phyloP scores from a whole-genome alignment of 164 flowering plant genomes.

The Echeveria elegans region DNA sequence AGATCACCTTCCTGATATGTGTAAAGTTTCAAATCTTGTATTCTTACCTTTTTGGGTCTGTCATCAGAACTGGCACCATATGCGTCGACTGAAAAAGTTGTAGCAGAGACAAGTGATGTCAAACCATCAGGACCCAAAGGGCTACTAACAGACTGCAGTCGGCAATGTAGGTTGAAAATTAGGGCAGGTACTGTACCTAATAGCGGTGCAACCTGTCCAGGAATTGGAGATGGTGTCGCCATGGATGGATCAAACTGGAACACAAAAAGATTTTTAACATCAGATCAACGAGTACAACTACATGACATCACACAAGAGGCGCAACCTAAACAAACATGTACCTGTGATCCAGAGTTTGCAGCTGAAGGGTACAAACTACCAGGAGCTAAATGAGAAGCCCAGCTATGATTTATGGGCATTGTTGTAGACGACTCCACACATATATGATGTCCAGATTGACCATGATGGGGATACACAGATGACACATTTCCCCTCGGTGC shows the following conservation, averaged over 20 bases:
- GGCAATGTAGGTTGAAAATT: slow-evolving; percentile 36
- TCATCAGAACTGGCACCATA: slow-evolving; percentile 49
- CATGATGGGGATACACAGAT: slow-evolving; percentile 35
- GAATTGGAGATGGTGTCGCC: slow-evolving; percentile 29
- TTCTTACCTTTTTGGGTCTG: slow-evolving; percentile 80
- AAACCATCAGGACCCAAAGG: slow-evolving; percentile 39
- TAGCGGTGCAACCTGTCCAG: slow-evolving; percentile 23
- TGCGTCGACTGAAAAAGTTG: slow-evolving; percentile 56
- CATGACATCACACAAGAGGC: background rate
- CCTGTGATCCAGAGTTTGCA: slow-evolving; percentile 44
- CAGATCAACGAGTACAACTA: slow-evolving; percentile 7
- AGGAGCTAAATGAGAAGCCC: slow-evolving; percentile 43
- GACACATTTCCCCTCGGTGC: slow-evolving; percentile 39
- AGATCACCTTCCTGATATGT: background rate
- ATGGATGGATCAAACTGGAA: slow-evolving; percentile 64
- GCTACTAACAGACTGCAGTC: slow-evolving; percentile 24
- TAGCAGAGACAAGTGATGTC: slow-evolving; percentile 38
- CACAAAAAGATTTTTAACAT: slow-evolving; percentile 11
- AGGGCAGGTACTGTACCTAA: slow-evolving; percentile 58
- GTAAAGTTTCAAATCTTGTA: background rate
- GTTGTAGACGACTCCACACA: slow-evolving; percentile 25
- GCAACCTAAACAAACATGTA: slow-evolving; percentile 12
- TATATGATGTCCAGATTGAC: slow-evolving; percentile 29
- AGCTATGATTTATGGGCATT: slow-evolving; percentile 41
- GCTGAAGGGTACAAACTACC: slow-evolving; percentile 45